phyloP scores from a whole-genome alignment of 768 basidiomycete species.

The Galerina marginata region DNA sequence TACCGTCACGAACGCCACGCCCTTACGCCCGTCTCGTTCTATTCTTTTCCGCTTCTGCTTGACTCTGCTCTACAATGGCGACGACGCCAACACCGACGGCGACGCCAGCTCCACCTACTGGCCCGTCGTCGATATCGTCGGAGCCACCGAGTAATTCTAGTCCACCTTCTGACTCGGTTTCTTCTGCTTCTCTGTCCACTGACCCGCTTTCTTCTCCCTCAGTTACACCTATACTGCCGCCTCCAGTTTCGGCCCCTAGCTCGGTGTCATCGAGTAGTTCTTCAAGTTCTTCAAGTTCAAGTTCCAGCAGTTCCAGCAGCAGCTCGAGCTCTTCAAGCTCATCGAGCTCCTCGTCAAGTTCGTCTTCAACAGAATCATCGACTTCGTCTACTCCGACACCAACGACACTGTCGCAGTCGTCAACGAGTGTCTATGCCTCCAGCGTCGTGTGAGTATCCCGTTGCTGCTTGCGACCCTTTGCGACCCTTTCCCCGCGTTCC shows the following conservation, averaged over 20 bases:
- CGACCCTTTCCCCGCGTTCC: background rate
- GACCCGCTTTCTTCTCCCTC: background rate
- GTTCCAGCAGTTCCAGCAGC: background rate
- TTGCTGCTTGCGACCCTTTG: background rate
- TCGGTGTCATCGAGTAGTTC: background rate
- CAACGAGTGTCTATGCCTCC: constrained; percentile 19
- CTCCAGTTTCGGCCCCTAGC: background rate
- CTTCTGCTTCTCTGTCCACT: background rate
- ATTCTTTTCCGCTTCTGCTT: no score
- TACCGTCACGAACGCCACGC: background rate
- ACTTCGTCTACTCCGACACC: constrained; percentile 5
- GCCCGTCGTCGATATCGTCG: background rate
- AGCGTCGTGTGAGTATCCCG: constrained; percentile 14
- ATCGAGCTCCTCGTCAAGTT: constrained; percentile 1
- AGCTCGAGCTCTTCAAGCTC: constrained; percentile 6
- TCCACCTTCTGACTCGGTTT: constrained; percentile 6
- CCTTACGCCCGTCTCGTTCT: background rate
- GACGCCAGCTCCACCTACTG: no score
- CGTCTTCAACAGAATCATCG: background rate
- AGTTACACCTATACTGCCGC: background rate
- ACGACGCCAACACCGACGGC: no score
- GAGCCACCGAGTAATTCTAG: background rate
- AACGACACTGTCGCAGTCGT: constrained; percentile 13
- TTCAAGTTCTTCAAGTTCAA: background rate
- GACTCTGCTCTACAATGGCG: no score